phyloP scores from a whole-genome alignment of 2,329 filamentous ascomycete species.

The Cryoendolithus antarcticus region DNA sequence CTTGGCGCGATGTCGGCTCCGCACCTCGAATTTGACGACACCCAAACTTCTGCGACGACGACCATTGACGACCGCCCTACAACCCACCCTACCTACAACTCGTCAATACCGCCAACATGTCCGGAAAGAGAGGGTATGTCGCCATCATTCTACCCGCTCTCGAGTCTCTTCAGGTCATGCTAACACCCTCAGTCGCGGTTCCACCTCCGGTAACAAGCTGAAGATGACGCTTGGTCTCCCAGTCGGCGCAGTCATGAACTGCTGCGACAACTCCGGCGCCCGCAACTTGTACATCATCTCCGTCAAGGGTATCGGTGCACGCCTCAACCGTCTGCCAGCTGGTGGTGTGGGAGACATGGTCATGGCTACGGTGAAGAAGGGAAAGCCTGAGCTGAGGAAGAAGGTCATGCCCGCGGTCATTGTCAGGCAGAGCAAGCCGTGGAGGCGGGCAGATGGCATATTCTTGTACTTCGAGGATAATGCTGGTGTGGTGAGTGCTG shows the following conservation, averaged over 20 bases:
- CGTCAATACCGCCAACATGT: neutral
- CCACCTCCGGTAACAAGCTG: slow-evolving; percentile 98
- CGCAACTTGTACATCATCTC: slow-evolving; percentile 99
- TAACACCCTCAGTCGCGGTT: slow-evolving; percentile 47
- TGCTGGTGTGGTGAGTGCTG: slow-evolving; percentile 66
- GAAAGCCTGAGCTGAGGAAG: slow-evolving; percentile 99
- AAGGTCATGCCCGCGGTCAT: slow-evolving; percentile 99
- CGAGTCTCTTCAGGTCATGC: slow-evolving; percentile 1
- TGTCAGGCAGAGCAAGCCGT: slow-evolving; percentile 97
- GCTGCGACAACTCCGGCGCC: slow-evolving; percentile 97
- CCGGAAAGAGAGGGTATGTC: neutral
- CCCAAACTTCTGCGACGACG: too few species aligned
- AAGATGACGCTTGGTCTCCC: slow-evolving; percentile 99
- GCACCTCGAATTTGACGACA: too few species aligned
- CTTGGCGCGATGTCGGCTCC: too few species aligned
- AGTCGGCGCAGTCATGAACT: slow-evolving; percentile 99
- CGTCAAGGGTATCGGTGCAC: slow-evolving; percentile 96
- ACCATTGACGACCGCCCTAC: neutral
- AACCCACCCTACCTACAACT: neutral
- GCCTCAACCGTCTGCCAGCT: slow-evolving; percentile 92
- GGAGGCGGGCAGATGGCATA: slow-evolving; percentile 95
- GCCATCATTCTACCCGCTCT: neutral
- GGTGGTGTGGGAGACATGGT: slow-evolving; percentile 99
- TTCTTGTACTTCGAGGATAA: slow-evolving; percentile 99
- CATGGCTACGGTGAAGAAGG: slow-evolving; percentile 99